phyloP scores from a whole-genome alignment of 164 flowering plant species.

The Piper longum region DNA sequence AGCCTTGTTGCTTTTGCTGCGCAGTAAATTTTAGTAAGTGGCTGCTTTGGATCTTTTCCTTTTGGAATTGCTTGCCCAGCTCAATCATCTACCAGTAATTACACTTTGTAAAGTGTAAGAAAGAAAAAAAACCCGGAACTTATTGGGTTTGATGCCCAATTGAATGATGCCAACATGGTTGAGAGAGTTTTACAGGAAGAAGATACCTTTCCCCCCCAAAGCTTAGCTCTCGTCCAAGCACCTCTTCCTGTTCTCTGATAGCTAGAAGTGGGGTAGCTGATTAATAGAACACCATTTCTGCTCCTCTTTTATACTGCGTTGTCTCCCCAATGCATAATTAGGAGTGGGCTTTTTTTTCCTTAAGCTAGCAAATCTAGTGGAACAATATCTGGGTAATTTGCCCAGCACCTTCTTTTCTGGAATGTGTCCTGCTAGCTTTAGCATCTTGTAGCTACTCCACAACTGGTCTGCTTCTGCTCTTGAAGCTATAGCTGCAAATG shows the following conservation, averaged over 20 bases:
- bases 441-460: neutral
- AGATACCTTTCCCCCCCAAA: conserved; percentile 37
- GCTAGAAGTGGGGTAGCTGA: conserved; percentile 1
- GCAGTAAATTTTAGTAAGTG: neutral
- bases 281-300: conserved; percentile 5
- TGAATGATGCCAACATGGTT: conserved; percentile 22
- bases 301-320: conserved; percentile 20
- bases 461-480: neutral
- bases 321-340: conserved; percentile 7
- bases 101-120: conserved; percentile 7
- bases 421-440: no score
- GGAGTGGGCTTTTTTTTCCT: conserved; percentile 11
- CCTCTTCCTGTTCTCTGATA: neutral
- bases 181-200: conserved; percentile 33
- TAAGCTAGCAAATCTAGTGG: conserved; percentile 9
- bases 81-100: conserved; percentile 1
- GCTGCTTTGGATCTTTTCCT: neutral
- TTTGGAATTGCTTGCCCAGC: no score
- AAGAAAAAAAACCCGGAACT: conserved; percentile 8
- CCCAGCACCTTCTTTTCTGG: conserved; percentile 7
- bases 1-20: no score
- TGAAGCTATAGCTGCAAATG: neutral
- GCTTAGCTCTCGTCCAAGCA: conserved; percentile 22
- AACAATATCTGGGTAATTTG: conserved; percentile 18
- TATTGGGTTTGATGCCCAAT: conserved; percentile 17